Base-by-base conservation (phyloP, 768 basidiomycete genomes). In the Tylopilus balloui region DNA sequence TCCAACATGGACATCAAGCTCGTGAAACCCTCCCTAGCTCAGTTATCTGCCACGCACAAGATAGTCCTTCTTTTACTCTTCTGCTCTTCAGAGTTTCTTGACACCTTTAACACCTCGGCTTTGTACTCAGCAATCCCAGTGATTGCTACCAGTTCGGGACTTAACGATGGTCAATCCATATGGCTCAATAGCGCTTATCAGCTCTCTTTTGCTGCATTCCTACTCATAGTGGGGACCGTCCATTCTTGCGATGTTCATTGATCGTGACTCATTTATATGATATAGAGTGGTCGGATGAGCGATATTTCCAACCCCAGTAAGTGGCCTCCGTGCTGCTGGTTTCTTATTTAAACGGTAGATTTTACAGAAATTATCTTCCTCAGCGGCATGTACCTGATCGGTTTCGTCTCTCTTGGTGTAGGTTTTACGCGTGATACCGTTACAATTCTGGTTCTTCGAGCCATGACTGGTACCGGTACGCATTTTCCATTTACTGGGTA, bases 141-240 rank as follows among this genome's bases (percentile, higher is more conserved):
- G 12, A 34, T 48, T 25, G 39, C 47, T 14, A 48, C 31, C 8
- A 34, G 17, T 8, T 29, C 19, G 25, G 47, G 47, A 10, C 5
- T 41, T 12, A 41, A 7, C 1, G 8, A 47, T 8, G 25, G 31
- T 31, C 46, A 40, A 32, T 47, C 37, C 3, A 38, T 32, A 24
- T 47, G 46, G 46, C 37, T 47, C 21, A 13, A 31, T 23, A 39
- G 46, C n/a, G 13, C 46, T 1, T 47, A 31, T 20, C 46, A 47
- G n/a, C 38, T 47, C 21, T 21, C 46, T 39, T 47, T 31, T 32
- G 28, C 46, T n/a, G 19, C 46, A 1, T n/a, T 39, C 13, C 29
- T 47, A 2, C 29, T 47, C 12, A 32, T 47, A 1, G 46, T 47
- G n/a, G 39, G 32, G 4, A 7, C 7, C 10, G 0, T 12, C 31